A percentile compares a stretch with the other conserved stretches of the same genome.
Evolutionary conservation across 805 yeast genomes (phyloP).

Genomic region (Saccharomyces mikatae): DNA sequence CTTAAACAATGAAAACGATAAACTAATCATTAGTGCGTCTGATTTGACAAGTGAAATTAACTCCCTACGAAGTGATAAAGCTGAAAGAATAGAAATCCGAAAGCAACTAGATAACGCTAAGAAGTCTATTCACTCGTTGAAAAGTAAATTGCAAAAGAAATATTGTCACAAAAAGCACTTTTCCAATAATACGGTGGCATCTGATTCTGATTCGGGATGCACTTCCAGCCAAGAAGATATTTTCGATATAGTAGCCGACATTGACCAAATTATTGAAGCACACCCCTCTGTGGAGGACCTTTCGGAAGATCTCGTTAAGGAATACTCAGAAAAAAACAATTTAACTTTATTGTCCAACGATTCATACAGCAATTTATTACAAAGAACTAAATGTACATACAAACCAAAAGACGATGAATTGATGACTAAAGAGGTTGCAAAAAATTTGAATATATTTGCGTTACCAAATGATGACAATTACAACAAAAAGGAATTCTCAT

Average conservation of each 20-base stretch:
- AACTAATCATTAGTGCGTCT: constrained; percentile 6
- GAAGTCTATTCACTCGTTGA: background rate
- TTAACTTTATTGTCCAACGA: background rate
- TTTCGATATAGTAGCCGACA: background rate
- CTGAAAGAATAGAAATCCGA: background rate
- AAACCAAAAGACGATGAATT: constrained; percentile 2
- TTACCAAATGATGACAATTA: constrained; percentile 8
- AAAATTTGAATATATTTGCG: constrained; percentile 10
- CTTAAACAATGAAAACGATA: constrained; percentile 63
- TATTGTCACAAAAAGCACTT: background rate
- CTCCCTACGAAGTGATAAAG: constrained; percentile 1
- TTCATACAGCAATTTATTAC: constrained; percentile 1
- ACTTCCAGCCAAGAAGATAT: background rate
- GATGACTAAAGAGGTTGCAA: constrained; percentile 6
- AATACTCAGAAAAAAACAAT: background rate
- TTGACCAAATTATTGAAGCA: background rate
- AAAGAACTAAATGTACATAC: background rate
- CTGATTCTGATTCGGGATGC: background rate
- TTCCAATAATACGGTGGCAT: background rate
- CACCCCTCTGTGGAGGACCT: background rate
- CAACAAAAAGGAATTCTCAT: constrained; percentile 1
- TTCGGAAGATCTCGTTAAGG: background rate
- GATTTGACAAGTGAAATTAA: background rate
- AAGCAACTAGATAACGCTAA: background rate
- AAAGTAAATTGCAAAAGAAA: background rate